phyloP scores from a whole-genome alignment of 495 filamentous ascomycete species.

The Xylaria flabelliformis region DNA sequence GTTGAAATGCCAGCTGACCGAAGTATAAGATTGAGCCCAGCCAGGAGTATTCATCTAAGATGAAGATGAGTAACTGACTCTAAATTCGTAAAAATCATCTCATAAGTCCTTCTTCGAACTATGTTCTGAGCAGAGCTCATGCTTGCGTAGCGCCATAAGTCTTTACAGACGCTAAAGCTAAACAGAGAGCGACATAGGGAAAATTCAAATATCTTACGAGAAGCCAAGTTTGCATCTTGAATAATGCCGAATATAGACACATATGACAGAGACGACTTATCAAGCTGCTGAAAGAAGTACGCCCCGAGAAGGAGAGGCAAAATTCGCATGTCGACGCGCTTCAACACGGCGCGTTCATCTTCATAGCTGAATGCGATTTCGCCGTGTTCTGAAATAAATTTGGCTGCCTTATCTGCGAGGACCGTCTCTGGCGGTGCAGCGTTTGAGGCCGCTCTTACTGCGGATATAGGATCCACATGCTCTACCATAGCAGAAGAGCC shows the following conservation, averaged over 20 bases:
- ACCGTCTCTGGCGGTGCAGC: constrained; percentile 17
- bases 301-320: constrained; percentile 57
- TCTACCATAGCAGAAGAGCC: constrained; percentile 17
- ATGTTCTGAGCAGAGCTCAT: too few species aligned
- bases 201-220: constrained; percentile 25
- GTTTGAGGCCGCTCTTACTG: constrained; percentile 32
- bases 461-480: constrained; percentile 38
- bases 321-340: constrained; percentile 55
- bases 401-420: constrained; percentile 47
- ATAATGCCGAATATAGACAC: constrained; percentile 63
- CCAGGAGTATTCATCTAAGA: constrained; percentile 52
- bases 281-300: constrained; percentile 62
- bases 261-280: constrained; percentile 59
- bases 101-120: neutral
- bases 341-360: constrained; percentile 47
- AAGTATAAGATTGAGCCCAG: constrained; percentile 53
- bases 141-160: too few species aligned
- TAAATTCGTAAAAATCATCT: neutral
- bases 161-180: neutral
- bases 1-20: constrained; percentile 54
- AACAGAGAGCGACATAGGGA: neutral
- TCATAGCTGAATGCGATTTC: constrained; percentile 47
- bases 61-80: neutral
- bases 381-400: constrained; percentile 49
- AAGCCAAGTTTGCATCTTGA: constrained; percentile 55